These are phyloP conservation scores for Scheffersomyces ergatensis DNA, from an alignment of 805 yeast species.

Conservation along the genomic window DNA sequence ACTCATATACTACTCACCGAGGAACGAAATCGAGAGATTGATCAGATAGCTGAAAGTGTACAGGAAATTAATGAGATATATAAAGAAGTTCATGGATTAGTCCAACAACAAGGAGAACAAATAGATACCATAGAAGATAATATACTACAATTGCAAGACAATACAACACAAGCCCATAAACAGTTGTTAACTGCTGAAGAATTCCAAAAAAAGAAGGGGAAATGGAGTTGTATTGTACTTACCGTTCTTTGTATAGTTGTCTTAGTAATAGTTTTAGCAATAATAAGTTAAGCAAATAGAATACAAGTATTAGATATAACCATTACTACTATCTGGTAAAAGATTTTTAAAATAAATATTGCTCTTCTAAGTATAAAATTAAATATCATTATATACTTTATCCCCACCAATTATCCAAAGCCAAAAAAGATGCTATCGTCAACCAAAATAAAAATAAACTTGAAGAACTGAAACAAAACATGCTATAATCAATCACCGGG, in stretches of 20 bases:
- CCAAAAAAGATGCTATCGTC: too few species aligned
- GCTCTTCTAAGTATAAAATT: too few species aligned
- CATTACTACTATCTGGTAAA: too few species aligned
- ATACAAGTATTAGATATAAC: too few species aligned
- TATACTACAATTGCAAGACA: constrained; percentile 57
- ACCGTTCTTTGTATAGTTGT: constrained; percentile 57
- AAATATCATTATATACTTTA: too few species aligned
- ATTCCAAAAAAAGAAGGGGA: constrained; percentile 65
- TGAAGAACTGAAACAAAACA: too few species aligned
- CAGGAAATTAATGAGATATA: constrained; percentile 83
- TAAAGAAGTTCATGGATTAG: constrained; percentile 74
- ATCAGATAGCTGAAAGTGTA: constrained; percentile 72
- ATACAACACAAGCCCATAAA: constrained; percentile 66
- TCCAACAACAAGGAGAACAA: constrained; percentile 81
- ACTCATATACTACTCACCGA: constrained; percentile 63
- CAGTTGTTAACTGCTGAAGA: constrained; percentile 74
- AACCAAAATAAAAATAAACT: too few species aligned
- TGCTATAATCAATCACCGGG: too few species aligned
- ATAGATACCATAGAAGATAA: constrained; percentile 84
- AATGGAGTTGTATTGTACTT: constrained; percentile 70
- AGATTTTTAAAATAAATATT: too few species aligned
- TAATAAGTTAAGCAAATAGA: constrained; percentile 44
- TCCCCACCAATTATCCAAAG: background rate
- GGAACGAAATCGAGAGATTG: constrained; percentile 73
- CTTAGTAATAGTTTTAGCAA: constrained; percentile 56